Base-by-base conservation (phyloP, 2,329 filamentous ascomycete genomes). In the Aureobasidium namibiae region DNA sequence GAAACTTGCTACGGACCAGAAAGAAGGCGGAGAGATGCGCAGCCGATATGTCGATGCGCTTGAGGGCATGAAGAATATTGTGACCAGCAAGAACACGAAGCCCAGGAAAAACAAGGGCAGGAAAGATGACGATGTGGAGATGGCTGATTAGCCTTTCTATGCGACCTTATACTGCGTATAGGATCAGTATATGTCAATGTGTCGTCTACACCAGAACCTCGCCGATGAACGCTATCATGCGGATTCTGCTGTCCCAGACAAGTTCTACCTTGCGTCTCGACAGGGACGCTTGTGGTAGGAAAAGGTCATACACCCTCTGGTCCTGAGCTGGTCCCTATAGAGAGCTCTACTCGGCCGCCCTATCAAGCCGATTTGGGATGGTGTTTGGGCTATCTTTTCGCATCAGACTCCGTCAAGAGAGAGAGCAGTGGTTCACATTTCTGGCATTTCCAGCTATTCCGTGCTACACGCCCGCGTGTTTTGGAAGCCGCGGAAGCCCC, bases 41-140 rank as follows among this genome's bases (percentile, higher is more conserved):
- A 68, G 68, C 62, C 68, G 64, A 42, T 82, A 81, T 67, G 73
- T 75, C 59, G 67, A 70, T 31, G 86, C 87, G 13, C 71, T 92
- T 63, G 79, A 79, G 63, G 78, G 78, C 67, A 74, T 91, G 64
- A 82, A 83, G 53, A 78, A 80, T 59, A 85, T 88, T 65, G 86
- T 86, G 0, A 69, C 69, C 45, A 64, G 70, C 64, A 42, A 60
- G 24, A 62, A 58, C 34, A 50, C 23, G 26, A 45, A 54, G 18
- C 29, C 46, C n/a, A 59, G 34, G 11, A 60, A 42, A 38, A 42
- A 24, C 9, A 48, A 23, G 21, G 31, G 29, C 23, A 48, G 16
- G 31, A 53, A 54, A 23, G 45, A 26, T 38, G 34, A 14, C 16
- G 57, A 59, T 59, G 57, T 53, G 26, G 48, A 53, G 14, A 45